Base-by-base conservation (phyloP, 2,329 filamentous ascomycete species). In the Aspergillus piperis region DNA sequence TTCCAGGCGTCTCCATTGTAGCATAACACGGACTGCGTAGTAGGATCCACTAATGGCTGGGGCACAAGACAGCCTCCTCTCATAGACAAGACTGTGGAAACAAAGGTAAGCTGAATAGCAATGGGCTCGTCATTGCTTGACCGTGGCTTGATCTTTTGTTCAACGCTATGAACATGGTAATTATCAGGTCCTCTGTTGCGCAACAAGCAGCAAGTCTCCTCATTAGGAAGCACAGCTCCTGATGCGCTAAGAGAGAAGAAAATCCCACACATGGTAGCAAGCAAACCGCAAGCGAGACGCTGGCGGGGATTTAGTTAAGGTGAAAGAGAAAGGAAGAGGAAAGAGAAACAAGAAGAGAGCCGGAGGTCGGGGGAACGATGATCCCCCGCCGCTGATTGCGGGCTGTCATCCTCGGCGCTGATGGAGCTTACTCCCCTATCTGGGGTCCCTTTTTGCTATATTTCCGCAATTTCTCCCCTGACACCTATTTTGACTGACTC, bases 1-100 rank as follows among this genome's bases (percentile, higher is more conserved):
- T 84, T 88, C 95, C 95, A 99, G 1, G 92, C 94, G 74, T 99
- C 95, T 47, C 95, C 95, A 71, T 99, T 99, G 95, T 95, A 99
- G 82, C 94, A 97, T 2, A 99, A 82, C 0, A 91, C 80, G 1
- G 89, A 91, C 3, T 83, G 82, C 0, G 83, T 83, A 0, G 68
- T 64, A 2, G 71, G 39, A 65, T 89, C 84, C 44, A 83, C 75
- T 3, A 96, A 83, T 2, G 95, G 95, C 74, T 98, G 95, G 36
- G 78, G 73, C 6, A 88, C 86, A 53, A 95, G 72, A 63, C 85
- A 81, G 53, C 87, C 84, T 25, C 94, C 94, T 68, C 95, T 87
- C n/a, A 99, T 81, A 3, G 92, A 88, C n/a, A 98, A 84, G 0
- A 99, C 94, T 0, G 92, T 96, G 6, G 94, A 95, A 11, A 87